A percentile compares a stretch with the other conserved stretches of the same genome.
Evolutionary conservation across 1,284 basidiomycete species (phyloP).

Genomic region (Trichosporon asahii): DNA sequence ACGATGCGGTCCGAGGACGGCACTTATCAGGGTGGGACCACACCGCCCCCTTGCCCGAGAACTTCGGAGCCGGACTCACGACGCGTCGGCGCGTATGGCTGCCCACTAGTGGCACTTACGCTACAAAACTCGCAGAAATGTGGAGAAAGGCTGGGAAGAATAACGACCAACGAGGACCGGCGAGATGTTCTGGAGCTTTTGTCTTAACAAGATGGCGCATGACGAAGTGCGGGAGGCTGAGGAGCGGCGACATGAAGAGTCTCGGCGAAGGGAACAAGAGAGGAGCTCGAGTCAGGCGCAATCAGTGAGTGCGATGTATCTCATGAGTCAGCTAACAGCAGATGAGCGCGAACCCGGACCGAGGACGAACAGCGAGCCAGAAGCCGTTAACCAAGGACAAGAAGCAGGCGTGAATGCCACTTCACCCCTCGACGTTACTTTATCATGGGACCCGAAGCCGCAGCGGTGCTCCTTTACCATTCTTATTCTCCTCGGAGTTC

Average conservation of each 20-base stretch:
- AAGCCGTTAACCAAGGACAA: not conserved
- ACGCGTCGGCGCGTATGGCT: not conserved
- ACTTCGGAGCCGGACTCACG: not conserved
- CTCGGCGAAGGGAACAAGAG: not conserved
- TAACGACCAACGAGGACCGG: not conserved
- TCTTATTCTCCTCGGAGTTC: too few species aligned
- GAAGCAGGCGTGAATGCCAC: not conserved
- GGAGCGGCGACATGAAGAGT: not conserved
- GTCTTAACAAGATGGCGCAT: not conserved
- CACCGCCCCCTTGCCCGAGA: not conserved
- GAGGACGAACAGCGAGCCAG: too few species aligned
- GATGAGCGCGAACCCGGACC: not conserved
- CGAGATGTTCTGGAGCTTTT: not conserved
- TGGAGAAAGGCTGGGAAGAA: too few species aligned
- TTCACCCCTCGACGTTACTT: not conserved
- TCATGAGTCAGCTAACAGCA: not conserved
- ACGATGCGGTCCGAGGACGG: too few species aligned
- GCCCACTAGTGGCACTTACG: not conserved
- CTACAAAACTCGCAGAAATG: not conserved
- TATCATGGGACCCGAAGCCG: too few species aligned
- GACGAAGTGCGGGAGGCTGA: not conserved
- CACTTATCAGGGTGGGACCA: not conserved
- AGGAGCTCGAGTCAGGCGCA: not conserved
- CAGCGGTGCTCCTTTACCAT: too few species aligned
- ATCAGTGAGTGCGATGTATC: not conserved